Base-by-base conservation (phyloP, 176 grass and related monocot genomes). In the Aegilops tauschii region DNA sequence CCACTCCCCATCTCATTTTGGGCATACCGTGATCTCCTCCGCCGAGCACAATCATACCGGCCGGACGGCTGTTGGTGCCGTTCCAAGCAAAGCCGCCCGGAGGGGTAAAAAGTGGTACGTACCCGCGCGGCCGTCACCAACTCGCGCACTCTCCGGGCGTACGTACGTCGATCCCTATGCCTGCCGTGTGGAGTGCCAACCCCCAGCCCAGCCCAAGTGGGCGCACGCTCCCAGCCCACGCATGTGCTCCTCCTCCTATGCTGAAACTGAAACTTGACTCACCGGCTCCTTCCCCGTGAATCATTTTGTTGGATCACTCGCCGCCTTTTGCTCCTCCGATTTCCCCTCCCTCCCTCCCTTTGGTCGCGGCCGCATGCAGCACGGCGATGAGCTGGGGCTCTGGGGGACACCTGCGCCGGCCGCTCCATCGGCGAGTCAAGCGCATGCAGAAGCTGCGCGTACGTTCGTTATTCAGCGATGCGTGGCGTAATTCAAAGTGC, bases 31-130 rank as follows among this genome's bases (percentile, higher is more conserved):
- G 62, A 78, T 50, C 32, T 58, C 64, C 36, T 45, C 47, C 27
- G 0, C 35, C 47, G 47, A 73, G n/a, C 82, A 80, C 31, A 58
- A 75, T 58, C 82, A 89, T 89, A 30, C 12, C 20, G 39, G 12
- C 20, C 5, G 32, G 44, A 23, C 39, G 21, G 18, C 47, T 23
- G 68, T 47, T 58, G 77, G 39, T 23, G 69, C 69, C 68, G 65
- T 31, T 72, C 29, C 44, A 84, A 75, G 82, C 27, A 36, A 85
- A 85, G 61, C 14, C 5, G 1, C 9, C 28, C 3, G 36, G 21
- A 45, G 2, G 4, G 49, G 42, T 44, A 44, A 44, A 44, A 44
- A 6, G 42, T 44, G 52, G 84, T 40, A 23, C 23, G 1, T 36
- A 36, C 35, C 30, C 2, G 17, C 37, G 35, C 11, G 82, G 29